phyloP scores from a whole-genome alignment of 2,329 filamentous ascomycete genomes.

The Phialocephala subalpina region DNA sequence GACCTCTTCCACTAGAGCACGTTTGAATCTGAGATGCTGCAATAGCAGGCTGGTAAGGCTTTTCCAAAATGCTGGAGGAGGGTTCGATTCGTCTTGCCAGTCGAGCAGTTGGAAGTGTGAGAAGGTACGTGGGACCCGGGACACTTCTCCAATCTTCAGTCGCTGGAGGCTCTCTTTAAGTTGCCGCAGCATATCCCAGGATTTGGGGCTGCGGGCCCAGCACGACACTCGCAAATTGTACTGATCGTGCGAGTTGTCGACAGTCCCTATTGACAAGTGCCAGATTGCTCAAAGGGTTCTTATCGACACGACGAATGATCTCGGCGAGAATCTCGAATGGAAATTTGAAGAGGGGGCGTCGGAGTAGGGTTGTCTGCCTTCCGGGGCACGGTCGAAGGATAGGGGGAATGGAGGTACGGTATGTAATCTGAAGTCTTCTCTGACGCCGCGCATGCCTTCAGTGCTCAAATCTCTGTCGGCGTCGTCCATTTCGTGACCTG shows the following conservation, averaged over 20 bases:
- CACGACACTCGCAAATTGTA: background rate
- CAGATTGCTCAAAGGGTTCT: background rate
- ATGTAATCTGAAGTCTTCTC: background rate
- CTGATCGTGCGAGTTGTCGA: background rate
- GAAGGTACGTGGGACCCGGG: too few relatives aligned
- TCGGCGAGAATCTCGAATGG: background rate
- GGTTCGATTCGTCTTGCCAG: too few relatives aligned
- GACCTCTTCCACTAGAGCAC: too few relatives aligned
- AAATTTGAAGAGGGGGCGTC: background rate
- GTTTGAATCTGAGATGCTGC: too few relatives aligned
- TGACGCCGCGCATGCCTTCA: too few relatives aligned
- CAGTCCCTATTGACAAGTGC: background rate
- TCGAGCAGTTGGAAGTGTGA: too few relatives aligned
- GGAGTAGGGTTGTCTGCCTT: background rate
- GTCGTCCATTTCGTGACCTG: too few relatives aligned
- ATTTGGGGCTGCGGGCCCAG: background rate
- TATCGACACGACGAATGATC: background rate
- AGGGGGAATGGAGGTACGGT: background rate
- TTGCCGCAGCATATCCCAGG: background rate
- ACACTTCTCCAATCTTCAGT: too few relatives aligned
- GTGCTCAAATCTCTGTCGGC: too few relatives aligned
- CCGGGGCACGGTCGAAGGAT: background rate
- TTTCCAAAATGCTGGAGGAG: too few relatives aligned
- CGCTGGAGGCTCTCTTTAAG: too few relatives aligned
- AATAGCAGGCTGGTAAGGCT: too few relatives aligned